A percentile compares a stretch with the other conserved stretches of the same genome.
Conservation (phyloP, 139 green algal species). For the Dunaliella sp. region DNA sequence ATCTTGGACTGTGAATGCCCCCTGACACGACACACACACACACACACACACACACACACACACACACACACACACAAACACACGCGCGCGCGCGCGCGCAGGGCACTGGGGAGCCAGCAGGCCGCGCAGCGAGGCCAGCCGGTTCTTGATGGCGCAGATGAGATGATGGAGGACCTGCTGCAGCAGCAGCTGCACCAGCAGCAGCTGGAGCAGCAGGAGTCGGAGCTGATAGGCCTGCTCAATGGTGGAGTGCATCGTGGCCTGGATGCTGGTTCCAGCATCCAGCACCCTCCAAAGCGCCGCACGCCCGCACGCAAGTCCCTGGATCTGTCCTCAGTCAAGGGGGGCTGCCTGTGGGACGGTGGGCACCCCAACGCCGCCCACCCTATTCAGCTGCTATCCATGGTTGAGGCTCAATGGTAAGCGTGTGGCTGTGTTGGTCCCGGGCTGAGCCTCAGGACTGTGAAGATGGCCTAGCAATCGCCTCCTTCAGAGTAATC, state of each 20-base stretch:
- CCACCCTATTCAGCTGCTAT: background rate
- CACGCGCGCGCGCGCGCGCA: background rate
- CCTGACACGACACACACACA: background rate
- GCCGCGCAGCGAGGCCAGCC: background rate
- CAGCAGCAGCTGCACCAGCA: background rate
- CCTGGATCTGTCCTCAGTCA: background rate
- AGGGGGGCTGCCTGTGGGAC: background rate
- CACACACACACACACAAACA: background rate
- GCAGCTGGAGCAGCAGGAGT: background rate
- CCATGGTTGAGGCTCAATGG: no score
- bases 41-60: background rate
- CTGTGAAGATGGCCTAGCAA: no score
- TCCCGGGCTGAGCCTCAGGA: no score
- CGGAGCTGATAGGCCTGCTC: background rate
- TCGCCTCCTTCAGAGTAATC: no score
- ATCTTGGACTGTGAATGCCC: no score
- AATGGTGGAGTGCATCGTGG: background rate
- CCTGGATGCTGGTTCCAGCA: no score
- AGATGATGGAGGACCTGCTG: background rate
- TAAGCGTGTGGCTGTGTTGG: no score
- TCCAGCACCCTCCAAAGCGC: no score
- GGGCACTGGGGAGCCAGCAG: background rate
- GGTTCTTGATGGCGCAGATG: background rate
- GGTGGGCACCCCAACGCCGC: no score
- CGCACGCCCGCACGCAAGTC: background rate